These are phyloP conservation scores for Zymoseptoria tritici DNA, from an alignment of 2,329 filamentous ascomycete species.

Conservation along the genomic window DNA sequence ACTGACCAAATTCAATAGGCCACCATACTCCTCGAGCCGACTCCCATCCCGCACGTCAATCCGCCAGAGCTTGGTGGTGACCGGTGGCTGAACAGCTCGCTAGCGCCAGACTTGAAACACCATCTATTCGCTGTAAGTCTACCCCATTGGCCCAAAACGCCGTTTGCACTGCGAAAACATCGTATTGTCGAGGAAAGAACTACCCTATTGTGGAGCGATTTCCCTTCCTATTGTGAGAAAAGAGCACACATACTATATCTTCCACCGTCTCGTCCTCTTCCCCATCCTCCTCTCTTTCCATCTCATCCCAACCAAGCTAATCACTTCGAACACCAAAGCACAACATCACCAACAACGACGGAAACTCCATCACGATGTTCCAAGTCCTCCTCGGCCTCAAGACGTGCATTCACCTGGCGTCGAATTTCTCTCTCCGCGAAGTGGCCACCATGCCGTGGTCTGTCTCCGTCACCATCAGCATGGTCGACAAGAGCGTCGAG, in stretches of 20 bases:
- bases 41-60: slow-evolving; percentile 4
- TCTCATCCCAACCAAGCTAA: not conserved
- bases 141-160: slow-evolving; percentile 1
- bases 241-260: not conserved
- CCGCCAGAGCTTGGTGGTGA: slow-evolving; percentile 1
- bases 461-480: not conserved
- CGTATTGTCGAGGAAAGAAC: not conserved
- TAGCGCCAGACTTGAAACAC: not conserved
- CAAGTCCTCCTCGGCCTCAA: slow-evolving; percentile 1
- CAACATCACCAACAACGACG: not conserved
- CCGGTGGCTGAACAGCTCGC: slow-evolving; percentile 2
- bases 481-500: not conserved
- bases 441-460: not conserved
- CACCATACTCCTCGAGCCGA: slow-evolving; percentile 8
- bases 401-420: not conserved
- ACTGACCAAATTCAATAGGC: slow-evolving; percentile 4
- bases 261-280: slow-evolving; percentile 1
- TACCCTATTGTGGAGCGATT: not conserved
- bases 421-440: not conserved
- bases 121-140: slow-evolving; percentile 5
- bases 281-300: not conserved
- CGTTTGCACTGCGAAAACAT: not conserved
- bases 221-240: not conserved
- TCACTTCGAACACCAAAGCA: not conserved
- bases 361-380: not conserved